These are phyloP conservation scores for Candida tibetensis DNA, from an alignment of 805 yeast species.

Conservation along the genomic window DNA sequence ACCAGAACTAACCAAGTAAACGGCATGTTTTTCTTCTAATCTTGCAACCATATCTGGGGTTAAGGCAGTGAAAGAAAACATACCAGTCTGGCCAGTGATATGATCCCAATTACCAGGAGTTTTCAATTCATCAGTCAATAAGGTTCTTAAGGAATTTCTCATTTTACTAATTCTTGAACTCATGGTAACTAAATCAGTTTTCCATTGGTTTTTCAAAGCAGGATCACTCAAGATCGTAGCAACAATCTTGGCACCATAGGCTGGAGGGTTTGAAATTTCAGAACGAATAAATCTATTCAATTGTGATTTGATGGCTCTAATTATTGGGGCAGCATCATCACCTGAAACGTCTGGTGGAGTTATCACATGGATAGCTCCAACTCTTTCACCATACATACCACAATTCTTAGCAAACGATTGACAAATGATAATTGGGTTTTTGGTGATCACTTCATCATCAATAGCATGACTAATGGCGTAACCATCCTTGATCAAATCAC, in stretches of 20 bases:
- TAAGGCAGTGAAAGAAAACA: constrained; percentile 95
- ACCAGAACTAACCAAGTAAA: constrained; percentile 79
- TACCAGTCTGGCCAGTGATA: constrained; percentile 86
- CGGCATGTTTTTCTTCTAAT: constrained; percentile 73
- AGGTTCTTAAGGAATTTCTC: constrained; percentile 66
- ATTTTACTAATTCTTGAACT: constrained; percentile 75
- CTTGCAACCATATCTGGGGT: constrained; percentile 70
- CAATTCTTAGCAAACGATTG: constrained; percentile 96
- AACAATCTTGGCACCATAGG: constrained; percentile 92
- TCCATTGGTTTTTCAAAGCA: constrained; percentile 76
- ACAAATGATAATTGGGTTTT: constrained; percentile 65
- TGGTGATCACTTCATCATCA: constrained; percentile 22
- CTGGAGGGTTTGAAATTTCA: constrained; percentile 91
- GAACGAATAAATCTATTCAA: constrained; percentile 72
- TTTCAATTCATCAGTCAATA: constrained; percentile 49
- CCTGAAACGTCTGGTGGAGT: constrained; percentile 38
- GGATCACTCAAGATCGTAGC: constrained; percentile 66
- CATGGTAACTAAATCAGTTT: constrained; percentile 80
- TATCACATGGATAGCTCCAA: constrained; percentile 85
- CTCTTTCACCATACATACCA: constrained; percentile 97
- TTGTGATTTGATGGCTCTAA: constrained; percentile 68
- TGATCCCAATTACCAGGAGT: constrained; percentile 96
- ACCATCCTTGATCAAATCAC: constrained; percentile 79
- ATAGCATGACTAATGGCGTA: constrained; percentile 74
- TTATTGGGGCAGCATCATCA: constrained; percentile 32